Evolutionary conservation across 352 stramenopile genomes (phyloP), one percentile per base, ranked within the genome.

Genomic region (Phytophthora pini): DNA sequence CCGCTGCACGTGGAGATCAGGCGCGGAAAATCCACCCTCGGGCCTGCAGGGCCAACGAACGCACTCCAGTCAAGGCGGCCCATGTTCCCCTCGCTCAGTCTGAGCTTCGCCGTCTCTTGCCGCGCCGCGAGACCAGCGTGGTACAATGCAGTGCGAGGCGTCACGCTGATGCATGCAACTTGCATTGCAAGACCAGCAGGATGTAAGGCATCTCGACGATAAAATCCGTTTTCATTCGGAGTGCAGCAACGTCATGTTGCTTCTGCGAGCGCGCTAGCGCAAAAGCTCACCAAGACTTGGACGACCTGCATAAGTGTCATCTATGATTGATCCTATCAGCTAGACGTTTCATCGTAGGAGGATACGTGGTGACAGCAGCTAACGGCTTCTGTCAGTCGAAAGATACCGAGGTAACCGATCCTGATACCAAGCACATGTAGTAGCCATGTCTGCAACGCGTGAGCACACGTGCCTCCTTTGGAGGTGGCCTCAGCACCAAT

Each of bases 191-290:
- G 54, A 53, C 54, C 17, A 47, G 32, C 41, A 61, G 15, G 50
- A 51, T 60, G 50, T 61, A 66, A 24, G 48, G 39, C 38, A 48
- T 26, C 13, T 53, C 29, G 15, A 66, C 12, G 38, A 43, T 43
- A 67, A 65, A 62, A 71, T 67, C 56, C 56, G 62, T 49, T 62
- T 68, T 48, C 32, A 56, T 62, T 50, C 46, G 46, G 36, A 56
- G 36, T 50, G 45, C 26, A 24, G 46, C 56, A 55, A 45, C 46
- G 29, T 57, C 41, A 43, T 66, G 48, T 50, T 58, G 59, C 40
- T 36, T 13, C 31, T 36, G 31, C 41, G 15, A 38, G 31, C n/a
- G 50, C 13, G 50, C 13, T 8, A 36, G 31, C 31, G 31, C 31
- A 48, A 47, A 39, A 56, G 50, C 59, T 62, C 51, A 62, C 51